phyloP scores from a whole-genome alignment of 345 rosid genomes.

The Eutrema yunnanense region DNA sequence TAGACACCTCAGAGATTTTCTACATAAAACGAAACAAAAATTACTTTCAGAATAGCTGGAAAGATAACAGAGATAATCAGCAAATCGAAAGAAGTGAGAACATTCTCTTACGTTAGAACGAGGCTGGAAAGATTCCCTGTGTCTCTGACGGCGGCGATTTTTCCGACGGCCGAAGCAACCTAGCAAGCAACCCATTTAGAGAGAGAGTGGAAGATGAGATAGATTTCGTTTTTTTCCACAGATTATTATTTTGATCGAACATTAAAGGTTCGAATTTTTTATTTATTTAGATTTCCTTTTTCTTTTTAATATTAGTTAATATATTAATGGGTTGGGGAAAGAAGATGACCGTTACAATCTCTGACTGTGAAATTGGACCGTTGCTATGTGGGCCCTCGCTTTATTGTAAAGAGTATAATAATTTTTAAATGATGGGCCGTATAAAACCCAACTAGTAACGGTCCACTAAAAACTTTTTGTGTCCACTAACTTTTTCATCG shows the following conservation, averaged over 20 bases:
- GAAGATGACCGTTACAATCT: slow-evolving; percentile 53
- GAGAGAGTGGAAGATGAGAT: not conserved
- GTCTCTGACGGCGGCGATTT: slow-evolving; percentile 46
- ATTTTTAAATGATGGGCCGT: not conserved
- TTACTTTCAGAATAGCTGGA: not conserved
- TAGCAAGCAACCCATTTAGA: slow-evolving; percentile 75
- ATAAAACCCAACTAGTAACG: not conserved
- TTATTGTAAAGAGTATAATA: not conserved
- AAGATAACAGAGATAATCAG: too few species aligned
- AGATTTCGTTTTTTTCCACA: not conserved
- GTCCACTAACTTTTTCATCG: not conserved
- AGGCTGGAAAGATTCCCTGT: slow-evolving; percentile 47
- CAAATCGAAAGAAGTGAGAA: too few species aligned
- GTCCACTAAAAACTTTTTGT: not conserved
- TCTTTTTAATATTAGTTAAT: not conserved
- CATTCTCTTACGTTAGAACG: slow-evolving; percentile 36
- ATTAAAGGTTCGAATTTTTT: slow-evolving; percentile 6
- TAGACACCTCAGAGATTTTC: slow-evolving; percentile 20
- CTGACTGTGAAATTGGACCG: slow-evolving; percentile 19
- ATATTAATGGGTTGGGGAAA: not conserved
- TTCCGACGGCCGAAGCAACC: slow-evolving; percentile 85
- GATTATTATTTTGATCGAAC: not conserved
- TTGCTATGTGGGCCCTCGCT: not conserved
- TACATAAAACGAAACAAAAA: not conserved
- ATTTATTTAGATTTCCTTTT: not conserved